Percentiles rank a stretch among this genome's conserved stretches.
Conservation (phyloP, 1,284 basidiomycete species). For the Fomitopsis schrenkii region DNA sequence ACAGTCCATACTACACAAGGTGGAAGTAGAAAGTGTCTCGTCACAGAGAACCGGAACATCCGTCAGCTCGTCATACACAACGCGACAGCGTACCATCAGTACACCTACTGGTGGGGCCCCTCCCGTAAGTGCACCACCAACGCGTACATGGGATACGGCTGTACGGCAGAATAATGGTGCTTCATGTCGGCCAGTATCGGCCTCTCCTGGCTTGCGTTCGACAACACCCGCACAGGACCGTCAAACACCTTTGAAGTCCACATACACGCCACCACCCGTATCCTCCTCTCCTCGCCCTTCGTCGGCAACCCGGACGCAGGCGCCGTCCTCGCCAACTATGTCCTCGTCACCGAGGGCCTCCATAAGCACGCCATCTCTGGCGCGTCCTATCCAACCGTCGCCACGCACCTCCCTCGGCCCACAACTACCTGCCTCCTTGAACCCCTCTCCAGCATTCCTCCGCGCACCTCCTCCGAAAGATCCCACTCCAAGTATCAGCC, state of each 20-base stretch:
- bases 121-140: background rate
- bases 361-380: conserved; percentile 41
- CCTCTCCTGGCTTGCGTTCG: conserved; percentile 14
- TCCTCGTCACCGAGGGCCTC: conserved; percentile 31
- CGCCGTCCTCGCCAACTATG: conserved; percentile 32
- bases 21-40: conserved; percentile 23
- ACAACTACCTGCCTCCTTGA: conserved; percentile 39
- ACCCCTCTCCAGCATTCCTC: conserved; percentile 56
- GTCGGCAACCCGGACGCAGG: conserved; percentile 19
- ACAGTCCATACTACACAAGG: conserved; percentile 33
- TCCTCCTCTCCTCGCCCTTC: conserved; percentile 20
- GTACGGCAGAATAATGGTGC: conserved; percentile 11
- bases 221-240: conserved; percentile 11
- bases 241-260: conserved; percentile 2
- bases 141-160: conserved; percentile 4
- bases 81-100: conserved; percentile 35
- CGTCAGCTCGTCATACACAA: conserved; percentile 5
- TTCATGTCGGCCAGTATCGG: conserved; percentile 12
- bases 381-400: conserved; percentile 51
- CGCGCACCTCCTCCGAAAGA: conserved; percentile 58
- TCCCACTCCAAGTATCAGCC: conserved; percentile 73
- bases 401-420: conserved; percentile 43
- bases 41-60: conserved; percentile 16
- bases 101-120: conserved; percentile 21
- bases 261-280: conserved; percentile 11